Evolutionary conservation across 2,329 filamentous ascomycete species (phyloP).

Genomic region (Neonectria faginata): DNA sequence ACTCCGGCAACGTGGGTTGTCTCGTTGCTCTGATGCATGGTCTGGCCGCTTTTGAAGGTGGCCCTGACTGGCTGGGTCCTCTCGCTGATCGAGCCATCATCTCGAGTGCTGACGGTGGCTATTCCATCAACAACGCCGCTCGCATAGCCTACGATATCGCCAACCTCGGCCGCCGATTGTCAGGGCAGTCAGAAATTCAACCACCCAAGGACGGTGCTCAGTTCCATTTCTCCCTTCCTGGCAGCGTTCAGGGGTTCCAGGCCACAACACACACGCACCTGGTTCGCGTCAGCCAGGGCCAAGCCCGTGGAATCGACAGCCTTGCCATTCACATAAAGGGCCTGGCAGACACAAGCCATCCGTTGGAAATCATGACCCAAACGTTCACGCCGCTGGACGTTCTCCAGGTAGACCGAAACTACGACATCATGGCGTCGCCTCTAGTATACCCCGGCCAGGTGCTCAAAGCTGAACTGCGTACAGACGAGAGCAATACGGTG

Average conservation of each 20-base stretch:
- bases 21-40: slow-evolving; percentile 12
- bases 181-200: slow-evolving; percentile 1
- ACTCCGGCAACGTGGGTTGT: slow-evolving; percentile 14
- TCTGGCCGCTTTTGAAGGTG: slow-evolving; percentile 7
- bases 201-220: slow-evolving; percentile 15
- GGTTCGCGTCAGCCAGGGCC: neutral
- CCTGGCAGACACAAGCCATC: neutral
- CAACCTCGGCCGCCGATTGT: slow-evolving; percentile 4
- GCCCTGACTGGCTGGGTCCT: slow-evolving; percentile 22
- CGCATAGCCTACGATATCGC: slow-evolving; percentile 12
- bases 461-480: slow-evolving; percentile 9
- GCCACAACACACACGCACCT: slow-evolving; percentile 2
- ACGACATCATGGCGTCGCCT: slow-evolving; percentile 18
- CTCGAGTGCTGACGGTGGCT: slow-evolving; percentile 21
- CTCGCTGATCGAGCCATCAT: slow-evolving; percentile 22
- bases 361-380: slow-evolving; percentile 10
- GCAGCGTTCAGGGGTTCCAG: slow-evolving; percentile 16
- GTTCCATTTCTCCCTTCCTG: slow-evolving; percentile 18
- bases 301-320: slow-evolving; percentile 5
- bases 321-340: slow-evolving; percentile 7
- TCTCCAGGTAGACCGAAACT: slow-evolving; percentile 15
- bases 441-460: slow-evolving; percentile 12
- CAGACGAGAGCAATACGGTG: slow-evolving; percentile 3
- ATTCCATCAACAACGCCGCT: slow-evolving; percentile 21
- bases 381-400: slow-evolving; percentile 15